A percentile compares a stretch with the other conserved stretches of the same genome.
phyloP scores from a whole-genome alignment of 495 filamentous ascomycete species.

The Penicillium chermesinum region DNA sequence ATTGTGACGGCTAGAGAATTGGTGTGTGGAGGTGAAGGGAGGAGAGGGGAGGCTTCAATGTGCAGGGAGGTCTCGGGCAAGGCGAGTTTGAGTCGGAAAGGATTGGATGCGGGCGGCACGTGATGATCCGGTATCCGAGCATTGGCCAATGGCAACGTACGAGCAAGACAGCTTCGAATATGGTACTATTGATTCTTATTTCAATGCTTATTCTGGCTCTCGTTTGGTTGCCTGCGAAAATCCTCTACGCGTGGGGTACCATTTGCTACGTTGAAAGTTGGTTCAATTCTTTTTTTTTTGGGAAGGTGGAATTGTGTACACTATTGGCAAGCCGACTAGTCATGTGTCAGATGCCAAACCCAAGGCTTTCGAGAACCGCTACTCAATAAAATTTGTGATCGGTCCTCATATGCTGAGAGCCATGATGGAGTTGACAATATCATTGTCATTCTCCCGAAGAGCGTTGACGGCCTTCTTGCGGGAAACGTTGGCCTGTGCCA shows the following conservation, averaged over 20 bases:
- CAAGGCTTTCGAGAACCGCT: conserved; percentile 26
- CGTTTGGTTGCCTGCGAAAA: too few relatives aligned
- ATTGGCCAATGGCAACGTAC: conserved; percentile 13
- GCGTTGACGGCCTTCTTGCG: conserved; percentile 98
- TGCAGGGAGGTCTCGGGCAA: conserved; percentile 37
- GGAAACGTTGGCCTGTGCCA: conserved; percentile 94
- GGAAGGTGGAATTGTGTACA: conserved; percentile 41
- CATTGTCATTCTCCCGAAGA: conserved; percentile 97
- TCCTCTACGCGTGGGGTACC: too few relatives aligned
- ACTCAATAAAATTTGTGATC: conserved; percentile 1
- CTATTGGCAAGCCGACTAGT: conserved; percentile 25
- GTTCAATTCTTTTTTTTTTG: conserved; percentile 36
- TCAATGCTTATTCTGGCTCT: neutral
- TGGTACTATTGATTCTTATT: too few relatives aligned
- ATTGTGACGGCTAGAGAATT: conserved; percentile 57
- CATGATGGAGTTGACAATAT: conserved; percentile 99
- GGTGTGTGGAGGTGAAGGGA: conserved; percentile 32
- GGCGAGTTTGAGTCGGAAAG: conserved; percentile 44
- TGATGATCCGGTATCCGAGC: conserved; percentile 38
- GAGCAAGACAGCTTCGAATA: conserved; percentile 2
- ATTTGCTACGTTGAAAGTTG: conserved; percentile 5
- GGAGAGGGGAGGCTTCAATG: conserved; percentile 35
- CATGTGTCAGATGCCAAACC: conserved; percentile 28
- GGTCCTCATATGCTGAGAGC: conserved; percentile 81
- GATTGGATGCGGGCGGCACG: conserved; percentile 43